These are phyloP conservation scores for Warburgia ugandensis DNA, from an alignment of 164 flowering plant species.

Conservation along the genomic window DNA sequence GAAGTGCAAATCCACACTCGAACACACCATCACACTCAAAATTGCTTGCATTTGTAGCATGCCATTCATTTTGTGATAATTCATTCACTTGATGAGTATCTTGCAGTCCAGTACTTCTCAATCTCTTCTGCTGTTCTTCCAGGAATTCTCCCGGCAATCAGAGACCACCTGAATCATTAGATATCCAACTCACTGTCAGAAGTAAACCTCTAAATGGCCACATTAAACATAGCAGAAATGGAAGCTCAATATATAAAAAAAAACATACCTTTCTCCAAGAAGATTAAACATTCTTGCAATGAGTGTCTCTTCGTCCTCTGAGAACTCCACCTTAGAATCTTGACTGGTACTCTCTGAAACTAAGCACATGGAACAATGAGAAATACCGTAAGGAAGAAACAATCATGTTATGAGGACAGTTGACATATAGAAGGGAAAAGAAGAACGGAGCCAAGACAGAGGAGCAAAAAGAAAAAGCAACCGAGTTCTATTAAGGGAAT, in stretches of 20 bases:
- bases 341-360: conserved; percentile 14
- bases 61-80: not conserved
- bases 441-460: too few species aligned
- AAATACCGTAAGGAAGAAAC: not conserved
- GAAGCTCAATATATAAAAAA: not conserved
- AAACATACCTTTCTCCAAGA: conserved; percentile 24
- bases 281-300: conserved; percentile 26
- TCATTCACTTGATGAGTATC: conserved; percentile 15
- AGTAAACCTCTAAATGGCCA: too few species aligned
- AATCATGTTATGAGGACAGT: too few species aligned
- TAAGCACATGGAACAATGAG: not conserved
- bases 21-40: conserved; percentile 2
- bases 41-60: not conserved
- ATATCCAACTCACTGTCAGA: too few species aligned
- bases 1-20: not conserved
- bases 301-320: conserved; percentile 27
- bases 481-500: too few species aligned
- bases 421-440: too few species aligned
- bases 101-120: conserved; percentile 48
- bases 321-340: conserved; percentile 18
- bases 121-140: conserved; percentile 59
- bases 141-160: conserved; percentile 61
- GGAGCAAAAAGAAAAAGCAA: too few species aligned
- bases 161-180: conserved; percentile 53
- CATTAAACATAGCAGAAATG: too few species aligned